Base-by-base conservation (phyloP, 2,329 filamentous ascomycete species). In the Fusarium penzigii region DNA sequence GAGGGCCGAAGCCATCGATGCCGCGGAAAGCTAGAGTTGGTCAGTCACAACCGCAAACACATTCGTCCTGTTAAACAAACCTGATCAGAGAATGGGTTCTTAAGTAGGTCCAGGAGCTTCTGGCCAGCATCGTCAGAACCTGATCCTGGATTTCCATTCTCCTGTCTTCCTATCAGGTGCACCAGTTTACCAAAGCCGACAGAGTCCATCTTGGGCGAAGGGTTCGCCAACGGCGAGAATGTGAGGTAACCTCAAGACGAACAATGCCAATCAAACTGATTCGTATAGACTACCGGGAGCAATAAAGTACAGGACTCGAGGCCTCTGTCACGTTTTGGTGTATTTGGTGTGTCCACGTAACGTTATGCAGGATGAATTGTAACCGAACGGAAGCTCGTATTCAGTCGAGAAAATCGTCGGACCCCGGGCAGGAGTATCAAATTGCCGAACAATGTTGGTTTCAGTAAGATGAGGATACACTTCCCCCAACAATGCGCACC, bases 1-100 rank as follows among this genome's bases (percentile, higher is more conserved):
- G 42, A 97, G 75, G 44, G 92, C 91, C 52, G 90, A 88, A 72
- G 87, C 85, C 54, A 97, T 80, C 41, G 92, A 88, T 29, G 63
- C 63, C 41, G 56, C 56, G 42, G 57, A 53, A 39, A 72, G 68
- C 69, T 72, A 47, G 17, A 17, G 10, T 7, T 2, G 16, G 5
- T 36, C 14, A 44, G 65, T 54, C 64, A 53, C 29, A 47, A 14
- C 29, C 44, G 17, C 34, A 38, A 12, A 14, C 32, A n/a, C 39
- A 36, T 11, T 36, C 32, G 10, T 36, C 32, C 13, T 11, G 13
- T 36, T 14, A 14, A 34, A 42, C 68, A 65, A 71, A 81, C 79
- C 65, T 72, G 69, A 48, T 72, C 70, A 46, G 72, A 72, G 59
- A 82, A 83, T 10, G 81, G 81, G 54, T 81, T 71, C 52, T 76